Evolutionary conservation across 2,329 filamentous ascomycete genomes (phyloP).

Genomic region (Xylariaceae sp.): DNA sequence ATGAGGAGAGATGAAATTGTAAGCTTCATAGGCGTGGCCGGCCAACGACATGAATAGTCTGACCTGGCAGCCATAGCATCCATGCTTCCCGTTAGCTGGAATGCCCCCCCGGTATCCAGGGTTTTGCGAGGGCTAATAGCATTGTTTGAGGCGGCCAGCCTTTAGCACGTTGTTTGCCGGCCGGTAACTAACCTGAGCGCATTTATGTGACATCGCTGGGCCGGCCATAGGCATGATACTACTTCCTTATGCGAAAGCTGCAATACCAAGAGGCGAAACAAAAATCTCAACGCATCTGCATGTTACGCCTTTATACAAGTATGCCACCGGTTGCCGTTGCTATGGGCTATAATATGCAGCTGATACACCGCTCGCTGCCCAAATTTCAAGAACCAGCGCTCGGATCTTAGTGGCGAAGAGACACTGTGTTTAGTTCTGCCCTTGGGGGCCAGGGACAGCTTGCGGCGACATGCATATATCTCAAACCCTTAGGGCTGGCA

Average conservation of each 20-base stretch:
- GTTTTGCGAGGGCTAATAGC: conserved; percentile 6
- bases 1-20: background rate
- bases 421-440: conserved; percentile 24
- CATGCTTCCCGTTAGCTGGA: conserved; percentile 16
- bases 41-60: background rate
- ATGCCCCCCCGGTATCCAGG: conserved; percentile 14
- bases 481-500: too few relatives aligned
- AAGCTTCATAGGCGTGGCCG: background rate
- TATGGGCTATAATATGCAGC: conserved; percentile 21
- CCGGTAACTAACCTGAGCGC: too few relatives aligned
- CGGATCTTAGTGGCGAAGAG: background rate
- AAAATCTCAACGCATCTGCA: too few relatives aligned
- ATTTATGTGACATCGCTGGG: too few relatives aligned
- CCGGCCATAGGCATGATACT: too few relatives aligned
- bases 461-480: conserved; percentile 8
- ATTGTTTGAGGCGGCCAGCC: background rate
- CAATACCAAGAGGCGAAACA: too few relatives aligned
- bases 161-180: too few relatives aligned
- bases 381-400: conserved; percentile 8
- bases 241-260: too few relatives aligned
- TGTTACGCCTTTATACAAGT: too few relatives aligned
- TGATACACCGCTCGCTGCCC: conserved; percentile 22
- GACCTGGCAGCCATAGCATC: background rate
- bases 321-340: conserved; percentile 12
- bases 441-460: background rate